Evolutionary conservation across 345 rosid species (phyloP), one percentile per base, ranked within the genome.

Genomic region (Acer yangbiense): DNA sequence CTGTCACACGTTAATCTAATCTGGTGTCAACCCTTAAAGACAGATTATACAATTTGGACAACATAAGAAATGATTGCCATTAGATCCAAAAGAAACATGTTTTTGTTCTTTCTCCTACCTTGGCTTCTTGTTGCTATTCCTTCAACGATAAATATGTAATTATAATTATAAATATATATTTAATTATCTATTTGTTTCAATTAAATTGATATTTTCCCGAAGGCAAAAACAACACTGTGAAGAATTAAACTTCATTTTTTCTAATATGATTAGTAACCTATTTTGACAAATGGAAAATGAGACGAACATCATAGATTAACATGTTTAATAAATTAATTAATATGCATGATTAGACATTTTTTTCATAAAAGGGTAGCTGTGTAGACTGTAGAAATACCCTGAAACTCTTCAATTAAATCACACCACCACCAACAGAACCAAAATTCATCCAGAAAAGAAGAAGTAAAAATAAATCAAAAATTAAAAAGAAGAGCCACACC

Each of bases 401-500:
- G 39, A 35, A 4, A 35, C 6, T 20, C 39, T 35, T 9, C 8
- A 2, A 16, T 52, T 32, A 35, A 54, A 27, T 54, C 74, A 35
- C 73, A 27, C 41, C 41, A 60, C 44, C 44, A 6, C 69, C 50
- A 66, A 29, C 69, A 72, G 17, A 63, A 3, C 44, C 80, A 74
- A 69, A 73, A 63, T 63, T 32, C 72, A 73, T 62, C 60, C 35
- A 9, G n/a, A 58, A 43, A 2, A 0, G 3, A 55, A 29, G 25
- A 62, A 9, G 1, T 14, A 12, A 68, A 11, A 12, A 6, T 44
- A 72, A 58, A 20, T 61, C 10, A 43, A 43, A 43, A 43, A 43
- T 43, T 1, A 46, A 4, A 64, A n/a, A 8, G 10, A 18, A 18
- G 5, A 58, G 13, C 8, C 72, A 66, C 50, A 35, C 66, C 12